Evolutionary conservation across 2,329 filamentous ascomycete genomes (phyloP).

Genomic region (Nemania sp.): DNA sequence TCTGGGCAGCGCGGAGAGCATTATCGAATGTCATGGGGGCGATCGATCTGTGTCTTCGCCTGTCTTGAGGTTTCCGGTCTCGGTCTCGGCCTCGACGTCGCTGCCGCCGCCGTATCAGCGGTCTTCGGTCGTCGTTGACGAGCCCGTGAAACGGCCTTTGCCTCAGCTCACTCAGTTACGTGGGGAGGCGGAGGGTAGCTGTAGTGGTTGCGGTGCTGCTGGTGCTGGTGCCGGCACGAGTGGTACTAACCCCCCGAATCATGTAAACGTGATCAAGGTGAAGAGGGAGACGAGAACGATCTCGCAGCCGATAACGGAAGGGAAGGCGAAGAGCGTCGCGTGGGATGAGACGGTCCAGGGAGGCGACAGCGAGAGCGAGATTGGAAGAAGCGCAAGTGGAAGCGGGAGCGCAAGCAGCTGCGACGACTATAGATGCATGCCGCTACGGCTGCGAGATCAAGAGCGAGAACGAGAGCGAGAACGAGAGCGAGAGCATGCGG

Average conservation of each 20-base stretch:
- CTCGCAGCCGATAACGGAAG: background rate
- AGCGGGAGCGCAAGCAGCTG: background rate
- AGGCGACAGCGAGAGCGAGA: conserved; percentile 8
- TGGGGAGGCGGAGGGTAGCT: background rate
- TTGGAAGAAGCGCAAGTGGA: background rate
- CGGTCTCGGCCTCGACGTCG: too few relatives aligned
- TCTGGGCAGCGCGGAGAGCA: background rate
- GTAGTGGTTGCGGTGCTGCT: background rate
- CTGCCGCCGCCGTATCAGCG: conserved; percentile 28
- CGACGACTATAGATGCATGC: too few relatives aligned
- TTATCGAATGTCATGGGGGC: background rate
- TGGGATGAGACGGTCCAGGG: too few relatives aligned
- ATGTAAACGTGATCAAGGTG: background rate
- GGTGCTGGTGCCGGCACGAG: background rate
- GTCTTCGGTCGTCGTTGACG: conserved; percentile 43
- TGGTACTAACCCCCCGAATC: background rate
- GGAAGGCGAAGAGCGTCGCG: conserved; percentile 20
- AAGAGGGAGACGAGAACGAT: background rate
- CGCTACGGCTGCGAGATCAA: conserved; percentile 18
- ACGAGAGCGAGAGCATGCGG: background rate
- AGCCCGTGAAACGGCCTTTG: conserved; percentile 48
- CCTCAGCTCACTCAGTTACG: conserved; percentile 31
- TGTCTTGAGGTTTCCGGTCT: background rate
- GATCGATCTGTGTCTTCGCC: background rate
- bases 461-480: conserved; percentile 10